Conservation (phyloP, 2,329 filamentous ascomycete genomes). For the Monosporascus cannonballus region DNA sequence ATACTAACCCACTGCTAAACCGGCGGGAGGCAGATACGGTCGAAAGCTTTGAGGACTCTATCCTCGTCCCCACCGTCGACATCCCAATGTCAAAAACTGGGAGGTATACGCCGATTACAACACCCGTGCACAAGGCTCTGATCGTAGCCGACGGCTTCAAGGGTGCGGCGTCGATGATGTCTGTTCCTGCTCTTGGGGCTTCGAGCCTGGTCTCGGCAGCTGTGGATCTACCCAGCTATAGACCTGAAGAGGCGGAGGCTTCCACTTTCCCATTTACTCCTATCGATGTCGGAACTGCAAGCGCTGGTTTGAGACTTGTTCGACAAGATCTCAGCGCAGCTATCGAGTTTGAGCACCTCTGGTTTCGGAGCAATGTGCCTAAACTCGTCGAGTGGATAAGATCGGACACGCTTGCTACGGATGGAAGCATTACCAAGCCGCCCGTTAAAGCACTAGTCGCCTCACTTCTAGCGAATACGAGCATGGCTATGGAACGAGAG, state of each 20-base stretch:
- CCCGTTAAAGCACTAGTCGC: constrained; percentile 60
- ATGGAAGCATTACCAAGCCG: constrained; percentile 50
- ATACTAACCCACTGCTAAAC: constrained; percentile 42
- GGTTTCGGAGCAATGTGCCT: constrained; percentile 67
- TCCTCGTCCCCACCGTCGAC: constrained; percentile 71
- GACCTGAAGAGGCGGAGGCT: constrained; percentile 26
- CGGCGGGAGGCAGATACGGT: constrained; percentile 32
- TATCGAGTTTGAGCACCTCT: constrained; percentile 64
- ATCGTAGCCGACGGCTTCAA: constrained; percentile 67
- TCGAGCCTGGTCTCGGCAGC: constrained; percentile 44
- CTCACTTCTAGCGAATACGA: constrained; percentile 56
- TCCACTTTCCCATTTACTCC: constrained; percentile 40
- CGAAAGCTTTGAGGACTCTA: constrained; percentile 51
- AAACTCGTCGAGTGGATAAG: constrained; percentile 61
- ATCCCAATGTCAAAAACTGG: constrained; percentile 60
- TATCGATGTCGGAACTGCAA: constrained; percentile 59
- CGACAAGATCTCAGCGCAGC: constrained; percentile 65
- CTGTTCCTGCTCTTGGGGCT: constrained; percentile 33
- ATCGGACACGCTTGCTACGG: constrained; percentile 32
- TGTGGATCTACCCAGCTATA: constrained; percentile 49
- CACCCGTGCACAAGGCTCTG: constrained; percentile 78
- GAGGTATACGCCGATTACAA: constrained; percentile 60
- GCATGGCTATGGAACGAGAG: constrained; percentile 43
- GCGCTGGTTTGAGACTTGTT: constrained; percentile 58
- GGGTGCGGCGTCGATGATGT: constrained; percentile 52